These are phyloP conservation scores for Moricandia moricandioides DNA, from an alignment of 345 rosid genomes.

Conservation along the genomic window DNA sequence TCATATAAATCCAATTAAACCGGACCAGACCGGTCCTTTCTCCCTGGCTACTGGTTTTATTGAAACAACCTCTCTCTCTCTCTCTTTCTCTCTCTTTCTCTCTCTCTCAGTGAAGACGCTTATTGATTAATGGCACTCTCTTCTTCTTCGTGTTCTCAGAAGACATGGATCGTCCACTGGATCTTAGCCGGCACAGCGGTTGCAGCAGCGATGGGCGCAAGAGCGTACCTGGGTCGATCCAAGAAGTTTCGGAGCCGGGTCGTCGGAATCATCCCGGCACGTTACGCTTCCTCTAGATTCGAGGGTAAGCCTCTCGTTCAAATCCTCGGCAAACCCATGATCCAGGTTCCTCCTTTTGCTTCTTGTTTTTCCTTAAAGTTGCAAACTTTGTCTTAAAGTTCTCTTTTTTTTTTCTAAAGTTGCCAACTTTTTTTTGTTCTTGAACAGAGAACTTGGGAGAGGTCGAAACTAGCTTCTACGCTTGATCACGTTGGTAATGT, in stretches of 20 bases:
- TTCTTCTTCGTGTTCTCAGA: conserved; percentile 38
- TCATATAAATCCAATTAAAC: neutral
- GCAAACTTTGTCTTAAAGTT: neutral
- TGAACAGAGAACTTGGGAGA: conserved; percentile 94
- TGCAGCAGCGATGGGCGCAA: conserved; percentile 66
- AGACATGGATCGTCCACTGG: conserved; percentile 67
- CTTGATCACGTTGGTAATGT: conserved; percentile 75
- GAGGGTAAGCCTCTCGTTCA: conserved; percentile 81
- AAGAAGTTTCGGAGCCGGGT: conserved; percentile 71
- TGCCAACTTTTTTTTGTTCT: neutral
- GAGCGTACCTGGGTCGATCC: conserved; percentile 54
- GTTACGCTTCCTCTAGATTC: conserved; percentile 86
- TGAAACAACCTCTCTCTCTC: no score
- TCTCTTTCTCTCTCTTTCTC: neutral
- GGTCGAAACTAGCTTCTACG: conserved; percentile 75
- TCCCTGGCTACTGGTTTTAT: neutral
- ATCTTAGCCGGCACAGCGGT: conserved; percentile 68
- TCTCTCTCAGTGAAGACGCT: conserved; percentile 9
- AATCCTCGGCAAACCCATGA: conserved; percentile 97
- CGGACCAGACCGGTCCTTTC: conserved; percentile 8
- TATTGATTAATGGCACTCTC: conserved; percentile 24
- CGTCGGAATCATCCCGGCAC: conserved; percentile 88
- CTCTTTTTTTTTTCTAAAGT: neutral
- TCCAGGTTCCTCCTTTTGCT: conserved; percentile 55
- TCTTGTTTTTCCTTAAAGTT: no score